These are phyloP conservation scores for Suhomyces kunorum DNA, from an alignment of 1,139 yeast species.

Conservation along the genomic window DNA sequence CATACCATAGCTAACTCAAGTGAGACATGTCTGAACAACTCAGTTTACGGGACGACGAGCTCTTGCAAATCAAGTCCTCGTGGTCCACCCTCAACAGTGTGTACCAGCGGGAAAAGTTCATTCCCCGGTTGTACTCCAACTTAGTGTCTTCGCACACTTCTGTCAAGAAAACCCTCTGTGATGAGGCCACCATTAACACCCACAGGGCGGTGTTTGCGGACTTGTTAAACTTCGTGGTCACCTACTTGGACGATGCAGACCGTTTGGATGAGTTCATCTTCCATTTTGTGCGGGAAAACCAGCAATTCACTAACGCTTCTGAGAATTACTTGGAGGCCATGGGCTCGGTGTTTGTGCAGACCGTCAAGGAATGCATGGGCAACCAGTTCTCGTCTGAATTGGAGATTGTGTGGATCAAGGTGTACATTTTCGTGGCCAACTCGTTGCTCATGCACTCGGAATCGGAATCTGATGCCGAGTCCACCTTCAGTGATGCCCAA, in stretches of 20 bases:
- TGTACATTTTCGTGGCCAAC: constrained; percentile 45
- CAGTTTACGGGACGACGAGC: constrained; percentile 15
- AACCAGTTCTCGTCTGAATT: constrained; percentile 33
- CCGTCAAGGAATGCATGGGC: constrained; percentile 39
- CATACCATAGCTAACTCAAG: constrained; percentile 5
- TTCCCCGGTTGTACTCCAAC: constrained; percentile 35
- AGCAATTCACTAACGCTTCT: constrained; percentile 28
- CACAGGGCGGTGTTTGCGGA: constrained; percentile 42
- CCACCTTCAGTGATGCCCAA: constrained; percentile 17
- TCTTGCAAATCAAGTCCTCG: constrained; percentile 26
- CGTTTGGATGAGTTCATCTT: constrained; percentile 38
- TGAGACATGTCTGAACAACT: constrained; percentile 11
- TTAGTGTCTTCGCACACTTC: constrained; percentile 35
- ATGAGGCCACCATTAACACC: constrained; percentile 28
- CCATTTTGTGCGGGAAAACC: constrained; percentile 38
- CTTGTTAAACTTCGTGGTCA: constrained; percentile 35
- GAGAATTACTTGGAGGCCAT: constrained; percentile 43
- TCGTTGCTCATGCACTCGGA: constrained; percentile 30
- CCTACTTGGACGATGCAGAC: constrained; percentile 32
- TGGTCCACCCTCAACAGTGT: constrained; percentile 35
- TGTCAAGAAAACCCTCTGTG: constrained; percentile 27
- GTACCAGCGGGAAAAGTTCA: constrained; percentile 33
- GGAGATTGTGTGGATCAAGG: constrained; percentile 45
- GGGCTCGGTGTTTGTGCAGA: constrained; percentile 43
- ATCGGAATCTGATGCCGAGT: constrained; percentile 12